Conservation (phyloP, 164 flowering plant species). For the Stephania yunnanensis region DNA sequence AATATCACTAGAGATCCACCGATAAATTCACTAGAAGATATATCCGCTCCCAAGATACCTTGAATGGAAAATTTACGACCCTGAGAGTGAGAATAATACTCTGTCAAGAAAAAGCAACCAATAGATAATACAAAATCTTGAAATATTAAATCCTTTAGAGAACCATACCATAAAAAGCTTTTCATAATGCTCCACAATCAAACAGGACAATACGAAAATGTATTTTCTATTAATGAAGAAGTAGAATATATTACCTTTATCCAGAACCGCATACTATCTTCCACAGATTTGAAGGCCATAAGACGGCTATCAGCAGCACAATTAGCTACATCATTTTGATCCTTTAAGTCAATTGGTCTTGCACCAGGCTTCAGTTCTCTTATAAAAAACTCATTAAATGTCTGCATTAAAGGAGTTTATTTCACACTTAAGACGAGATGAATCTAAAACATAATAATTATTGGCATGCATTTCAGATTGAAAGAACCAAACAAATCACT, state of each 20-base stretch:
- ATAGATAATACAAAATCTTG: background rate
- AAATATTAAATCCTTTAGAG: background rate
- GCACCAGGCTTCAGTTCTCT: constrained; percentile 86
- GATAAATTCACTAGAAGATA: constrained; percentile 39
- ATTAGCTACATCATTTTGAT: constrained; percentile 67
- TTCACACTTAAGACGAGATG: background rate
- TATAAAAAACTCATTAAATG: constrained; percentile 89
- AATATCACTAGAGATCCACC: constrained; percentile 83
- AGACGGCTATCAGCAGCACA: constrained; percentile 93
- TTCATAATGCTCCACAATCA: background rate
- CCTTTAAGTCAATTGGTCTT: constrained; percentile 65
- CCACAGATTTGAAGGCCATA: constrained; percentile 68
- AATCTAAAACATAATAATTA: background rate
- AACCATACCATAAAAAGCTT: background rate
- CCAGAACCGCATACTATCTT: constrained; percentile 83
- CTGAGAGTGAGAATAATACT: constrained; percentile 27
- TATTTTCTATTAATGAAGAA: background rate
- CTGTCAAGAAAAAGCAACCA: constrained; percentile 1
- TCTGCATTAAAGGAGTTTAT: constrained; percentile 38
- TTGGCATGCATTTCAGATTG: background rate
- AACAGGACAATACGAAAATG: background rate
- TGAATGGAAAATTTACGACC: constrained; percentile 86
- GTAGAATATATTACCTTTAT: constrained; percentile 55
- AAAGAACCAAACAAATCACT: background rate
- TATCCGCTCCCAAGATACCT: constrained; percentile 77